A percentile compares a stretch with the other conserved stretches of the same genome.
These are phyloP conservation scores for Hordeum vulgare DNA, from an alignment of 176 grass and related monocot genomes.

Conservation along the genomic window MorexV3_pseudomolecules_assembly NC_058523.1:111193783-111194282, in stretches of 20 bases:
- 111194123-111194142: slow-evolving; percentile 93
- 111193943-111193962: neutral
- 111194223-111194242: slow-evolving; percentile 43
- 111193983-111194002: neutral
- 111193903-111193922: neutral
- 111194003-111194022: slow-evolving; percentile 92
- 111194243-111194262: slow-evolving; percentile 36
- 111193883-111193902: neutral
- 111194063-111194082: slow-evolving; percentile 50
- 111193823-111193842: neutral
- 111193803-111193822: neutral
- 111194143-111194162: slow-evolving; percentile 85
- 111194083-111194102: slow-evolving; percentile 79
- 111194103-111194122: slow-evolving; percentile 88
- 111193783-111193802: neutral
- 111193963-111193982: neutral
- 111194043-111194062: slow-evolving; percentile 15
- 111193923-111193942: neutral
- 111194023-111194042: slow-evolving; percentile 66
- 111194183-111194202: slow-evolving; percentile 85
- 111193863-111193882: neutral
- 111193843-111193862: neutral
- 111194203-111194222: slow-evolving; percentile 34
- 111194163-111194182: slow-evolving; percentile 86
- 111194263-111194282: slow-evolving; percentile 7